Evolutionary conservation across 192 early-diverging fungal species (phyloP).

Genomic region (Radiomyces spectabilis): DNA sequence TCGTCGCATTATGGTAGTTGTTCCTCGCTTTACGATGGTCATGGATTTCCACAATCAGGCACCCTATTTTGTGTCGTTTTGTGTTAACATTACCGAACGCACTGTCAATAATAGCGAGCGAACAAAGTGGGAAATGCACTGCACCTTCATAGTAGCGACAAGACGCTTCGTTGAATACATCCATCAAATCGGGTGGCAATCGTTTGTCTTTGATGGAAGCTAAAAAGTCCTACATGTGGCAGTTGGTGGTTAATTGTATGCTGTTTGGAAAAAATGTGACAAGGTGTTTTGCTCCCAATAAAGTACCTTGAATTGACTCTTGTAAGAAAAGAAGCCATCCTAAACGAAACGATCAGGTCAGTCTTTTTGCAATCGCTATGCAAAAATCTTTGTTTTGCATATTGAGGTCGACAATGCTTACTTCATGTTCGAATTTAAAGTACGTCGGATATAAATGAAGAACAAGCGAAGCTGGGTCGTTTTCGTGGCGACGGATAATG

Average conservation of each 20-base stretch:
- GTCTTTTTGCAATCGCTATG: neutral
- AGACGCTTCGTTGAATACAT: slow-evolving; percentile 55
- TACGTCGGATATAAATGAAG: slow-evolving; percentile 64
- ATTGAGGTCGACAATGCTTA: slow-evolving; percentile 4
- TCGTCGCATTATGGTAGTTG: slow-evolving; percentile 3
- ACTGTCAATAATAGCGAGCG: no score
- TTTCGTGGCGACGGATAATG: slow-evolving; percentile 37
- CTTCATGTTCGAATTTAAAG: slow-evolving; percentile 65
- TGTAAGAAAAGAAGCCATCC: slow-evolving; percentile 48
- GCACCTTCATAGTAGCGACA: slow-evolving; percentile 45
- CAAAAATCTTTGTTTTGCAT: neutral
- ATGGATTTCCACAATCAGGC: slow-evolving; percentile 62
- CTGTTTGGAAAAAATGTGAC: no score
- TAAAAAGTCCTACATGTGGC: slow-evolving; percentile 39
- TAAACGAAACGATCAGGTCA: slow-evolving; percentile 1
- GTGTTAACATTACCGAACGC: no score
- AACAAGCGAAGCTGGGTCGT: slow-evolving; percentile 49
- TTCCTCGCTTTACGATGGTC: slow-evolving; percentile 43
- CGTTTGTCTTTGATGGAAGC: slow-evolving; percentile 37
- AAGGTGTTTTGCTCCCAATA: no score
- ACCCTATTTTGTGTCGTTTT: slow-evolving; percentile 27
- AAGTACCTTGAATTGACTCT: slow-evolving; percentile 45
- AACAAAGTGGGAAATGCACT: no score
- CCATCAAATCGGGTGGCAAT: slow-evolving; percentile 59
- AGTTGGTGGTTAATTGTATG: no score